Percentiles rank a stretch among this genome's conserved stretches.
Evolutionary conservation across 768 basidiomycete species (phyloP).

Genomic region (Heimioporus sp.): DNA sequence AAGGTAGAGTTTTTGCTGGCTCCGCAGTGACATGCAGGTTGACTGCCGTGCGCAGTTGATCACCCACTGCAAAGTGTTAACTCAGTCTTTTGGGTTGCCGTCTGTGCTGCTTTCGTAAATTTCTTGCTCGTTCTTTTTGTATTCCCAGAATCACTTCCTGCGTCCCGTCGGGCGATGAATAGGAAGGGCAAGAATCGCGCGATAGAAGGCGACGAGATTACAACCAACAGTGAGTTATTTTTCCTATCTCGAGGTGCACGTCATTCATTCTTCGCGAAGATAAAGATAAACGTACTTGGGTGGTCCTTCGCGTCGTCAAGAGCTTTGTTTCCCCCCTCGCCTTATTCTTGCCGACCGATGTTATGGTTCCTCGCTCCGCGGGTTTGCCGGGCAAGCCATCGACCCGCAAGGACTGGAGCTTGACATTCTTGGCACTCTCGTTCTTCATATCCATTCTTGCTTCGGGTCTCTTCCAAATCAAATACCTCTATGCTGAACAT

Average conservation of each 20-base stretch:
- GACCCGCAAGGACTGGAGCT: constrained; percentile 64
- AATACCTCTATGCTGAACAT: constrained; percentile 78
- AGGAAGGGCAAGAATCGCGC: constrained; percentile 31
- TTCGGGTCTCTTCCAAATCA: constrained; percentile 69
- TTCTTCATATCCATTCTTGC: constrained; percentile 66
- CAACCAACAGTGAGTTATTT: constrained; percentile 9
- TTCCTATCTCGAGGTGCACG: background rate
- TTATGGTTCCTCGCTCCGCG: constrained; percentile 38
- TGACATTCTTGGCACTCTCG: constrained; percentile 64
- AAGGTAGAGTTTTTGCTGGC: constrained; percentile 11
- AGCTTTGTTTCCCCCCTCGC: constrained; percentile 62
- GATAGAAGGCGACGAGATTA: constrained; percentile 9
- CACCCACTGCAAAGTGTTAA: constrained; percentile 40
- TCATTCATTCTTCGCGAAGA: background rate
- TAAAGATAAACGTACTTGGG: constrained; percentile 7
- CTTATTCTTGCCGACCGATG: constrained; percentile 61
- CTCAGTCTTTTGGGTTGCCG: constrained; percentile 54
- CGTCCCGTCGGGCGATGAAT: constrained; percentile 25
- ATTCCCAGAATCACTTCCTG: constrained; percentile 54
- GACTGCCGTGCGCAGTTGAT: constrained; percentile 13
- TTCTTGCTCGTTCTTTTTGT: constrained; percentile 60
- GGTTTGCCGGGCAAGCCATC: constrained; percentile 64
- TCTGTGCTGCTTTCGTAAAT: constrained; percentile 43
- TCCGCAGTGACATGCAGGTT: constrained; percentile 6
- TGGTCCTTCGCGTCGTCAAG: constrained; percentile 29